Base-by-base conservation (phyloP, 2,329 filamentous ascomycete genomes). In the Fusarium sp. region DNA sequence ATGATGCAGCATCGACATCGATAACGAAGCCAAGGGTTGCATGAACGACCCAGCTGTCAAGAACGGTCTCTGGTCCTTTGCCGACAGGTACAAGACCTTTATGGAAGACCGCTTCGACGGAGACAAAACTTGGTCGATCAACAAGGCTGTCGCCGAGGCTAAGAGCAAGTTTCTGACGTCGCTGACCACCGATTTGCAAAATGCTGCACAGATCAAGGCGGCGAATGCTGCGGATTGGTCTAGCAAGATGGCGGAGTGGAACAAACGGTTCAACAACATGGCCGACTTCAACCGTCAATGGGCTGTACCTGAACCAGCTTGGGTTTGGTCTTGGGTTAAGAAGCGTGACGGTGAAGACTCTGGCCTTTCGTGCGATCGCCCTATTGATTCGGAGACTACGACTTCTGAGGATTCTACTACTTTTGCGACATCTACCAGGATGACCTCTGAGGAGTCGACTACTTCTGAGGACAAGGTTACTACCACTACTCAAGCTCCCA, bases 21-120 rank as follows among this genome's bases (percentile, higher is more conserved):
- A 69, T 10, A n/a, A 55, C 15, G 52, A 58, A 1, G 60, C 59
- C 2, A 65, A 54, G 16, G 57, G 41, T 1, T 69, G 63, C 15
- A 58, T 45, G 52, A 29, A 48, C 2, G 59, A 67, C 1, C 1
- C 11, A 0, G 59, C 63, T 0, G 64, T 64, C 0, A 40, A 47
- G 25, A 67, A 57, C 2, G 11, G 11, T 4, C 7, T 58, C 2
- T 68, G 67, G 67, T 69, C 67, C 5, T 69, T 69, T 4, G 67
- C 67, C 4, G 53, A 47, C 5, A 15, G 15, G 18, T 69, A 65
- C 43, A 43, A 56, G 20, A 24, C 13, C 2, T 68, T 52, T 22
- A 66, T 66, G 48, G 3, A 20, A 3, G 15, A 16, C 13, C n/a
- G 65, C 3, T 66, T 68, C n/a, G 15, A 34, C 3, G 65, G 65